These are phyloP conservation scores for Chytridiales sp. DNA, from an alignment of 371 early-diverging fungal genomes.

Conservation along the genomic window DNA sequence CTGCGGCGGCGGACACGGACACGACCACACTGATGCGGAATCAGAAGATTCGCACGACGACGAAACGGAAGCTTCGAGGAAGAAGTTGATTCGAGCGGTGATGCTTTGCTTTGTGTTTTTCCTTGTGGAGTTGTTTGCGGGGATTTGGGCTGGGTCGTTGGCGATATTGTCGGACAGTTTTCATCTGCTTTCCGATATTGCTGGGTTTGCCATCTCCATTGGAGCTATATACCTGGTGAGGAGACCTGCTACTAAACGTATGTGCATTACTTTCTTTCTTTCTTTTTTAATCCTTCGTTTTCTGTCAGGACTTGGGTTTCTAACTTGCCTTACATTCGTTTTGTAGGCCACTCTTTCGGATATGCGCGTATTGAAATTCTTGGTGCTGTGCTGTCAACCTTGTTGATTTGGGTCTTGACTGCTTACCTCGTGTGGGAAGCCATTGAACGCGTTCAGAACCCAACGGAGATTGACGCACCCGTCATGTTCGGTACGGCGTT, in stretches of 20 bases:
- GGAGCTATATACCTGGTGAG: constrained; percentile 77
- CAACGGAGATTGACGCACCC: constrained; percentile 69
- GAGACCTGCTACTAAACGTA: constrained; percentile 71
- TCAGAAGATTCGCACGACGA: no score
- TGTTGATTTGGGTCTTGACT: constrained; percentile 82
- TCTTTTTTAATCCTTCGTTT: background rate
- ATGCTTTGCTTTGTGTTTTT: constrained; percentile 65
- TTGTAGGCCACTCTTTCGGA: constrained; percentile 68
- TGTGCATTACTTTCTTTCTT: constrained; percentile 52
- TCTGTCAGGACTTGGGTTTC: no score
- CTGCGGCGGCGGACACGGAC: no score
- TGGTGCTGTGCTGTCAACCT: constrained; percentile 76
- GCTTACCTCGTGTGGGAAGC: constrained; percentile 74
- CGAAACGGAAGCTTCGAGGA: constrained; percentile 1
- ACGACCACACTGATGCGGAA: no score
- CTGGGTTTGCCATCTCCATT: constrained; percentile 69
- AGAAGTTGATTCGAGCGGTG: constrained; percentile 25
- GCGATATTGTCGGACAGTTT: background rate
- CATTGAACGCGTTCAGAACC: constrained; percentile 67
- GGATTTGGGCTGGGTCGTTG: constrained; percentile 63
- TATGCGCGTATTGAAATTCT: constrained; percentile 85
- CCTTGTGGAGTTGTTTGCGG: constrained; percentile 67
- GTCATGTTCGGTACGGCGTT: constrained; percentile 63
- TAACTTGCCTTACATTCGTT: constrained; percentile 2
- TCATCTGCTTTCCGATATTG: constrained; percentile 33